These are phyloP conservation scores for Paramecium pentaurelia DNA, from an alignment of 73 alveolate species.

Conservation along the genomic window DNA sequence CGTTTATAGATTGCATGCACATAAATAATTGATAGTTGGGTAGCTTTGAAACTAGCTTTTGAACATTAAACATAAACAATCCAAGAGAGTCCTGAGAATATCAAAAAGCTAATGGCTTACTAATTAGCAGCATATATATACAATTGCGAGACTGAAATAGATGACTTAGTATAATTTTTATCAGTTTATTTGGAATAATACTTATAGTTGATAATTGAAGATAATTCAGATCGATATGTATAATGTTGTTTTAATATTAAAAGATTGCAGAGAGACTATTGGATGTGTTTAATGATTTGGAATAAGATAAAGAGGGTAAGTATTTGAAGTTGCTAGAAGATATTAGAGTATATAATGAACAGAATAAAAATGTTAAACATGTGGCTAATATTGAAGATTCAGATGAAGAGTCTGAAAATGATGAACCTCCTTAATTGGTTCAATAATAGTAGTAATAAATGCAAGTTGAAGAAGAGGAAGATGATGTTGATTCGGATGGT, in stretches of 20 bases:
- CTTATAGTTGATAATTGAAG: not conserved
- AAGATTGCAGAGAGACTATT: not conserved
- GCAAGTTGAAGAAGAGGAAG: not conserved
- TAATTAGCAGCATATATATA: constrained; percentile 22
- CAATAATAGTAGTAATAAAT: not conserved
- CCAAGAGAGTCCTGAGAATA: not conserved
- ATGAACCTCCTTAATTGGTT: not conserved
- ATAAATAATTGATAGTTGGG: not conserved
- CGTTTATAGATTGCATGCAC: not conserved
- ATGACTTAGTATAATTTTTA: not conserved
- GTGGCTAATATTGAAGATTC: constrained; percentile 13
- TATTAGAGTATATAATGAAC: not conserved
- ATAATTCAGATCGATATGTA: constrained; percentile 21
- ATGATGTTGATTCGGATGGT: not conserved
- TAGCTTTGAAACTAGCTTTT: not conserved
- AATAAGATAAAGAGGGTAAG: not conserved
- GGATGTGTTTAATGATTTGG: not conserved
- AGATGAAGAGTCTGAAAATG: not conserved
- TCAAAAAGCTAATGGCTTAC: not conserved
- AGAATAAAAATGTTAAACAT: not conserved
- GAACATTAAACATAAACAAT: not conserved
- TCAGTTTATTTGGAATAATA: constrained; percentile 12
- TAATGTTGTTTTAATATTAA: not conserved
- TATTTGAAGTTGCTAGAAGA: not conserved
- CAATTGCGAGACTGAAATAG: constrained; percentile 5